phyloP scores from a whole-genome alignment of 768 basidiomycete species.

The Leccinum variicolor region DNA sequence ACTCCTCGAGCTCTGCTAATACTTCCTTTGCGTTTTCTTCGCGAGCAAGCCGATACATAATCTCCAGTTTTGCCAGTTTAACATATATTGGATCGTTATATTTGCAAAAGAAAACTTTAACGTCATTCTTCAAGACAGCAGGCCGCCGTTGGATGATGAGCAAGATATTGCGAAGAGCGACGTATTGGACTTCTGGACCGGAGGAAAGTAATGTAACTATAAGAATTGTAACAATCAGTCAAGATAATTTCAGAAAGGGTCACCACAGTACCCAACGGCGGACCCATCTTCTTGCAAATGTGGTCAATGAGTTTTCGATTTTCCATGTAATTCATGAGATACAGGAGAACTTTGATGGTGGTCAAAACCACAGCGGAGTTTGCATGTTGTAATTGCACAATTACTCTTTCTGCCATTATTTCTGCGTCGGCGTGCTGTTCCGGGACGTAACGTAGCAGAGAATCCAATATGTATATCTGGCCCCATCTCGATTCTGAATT shows the following conservation, averaged over 20 bases:
- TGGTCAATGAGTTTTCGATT: constrained; percentile 80
- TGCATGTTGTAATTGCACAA: constrained; percentile 93
- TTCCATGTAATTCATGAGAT: constrained; percentile 99
- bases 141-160: constrained; percentile 96
- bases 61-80: constrained; percentile 96
- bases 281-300: constrained; percentile 97
- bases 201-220: constrained; percentile 93
- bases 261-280: constrained; percentile 71
- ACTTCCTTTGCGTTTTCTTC: constrained; percentile 93
- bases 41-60: constrained; percentile 97
- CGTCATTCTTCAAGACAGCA: constrained; percentile 90
- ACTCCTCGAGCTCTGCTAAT: constrained; percentile 94
- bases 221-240: constrained; percentile 1
- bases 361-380: constrained; percentile 99
- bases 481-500: constrained; percentile 72
- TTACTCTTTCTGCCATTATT: constrained; percentile 91
- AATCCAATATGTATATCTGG: constrained; percentile 96
- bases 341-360: constrained; percentile 93
- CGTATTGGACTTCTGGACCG: constrained; percentile 98
- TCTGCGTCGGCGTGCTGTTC: constrained; percentile 86
- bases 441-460: constrained; percentile 91
- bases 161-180: constrained; percentile 93
- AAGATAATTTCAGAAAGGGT: background rate
- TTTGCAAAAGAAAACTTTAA: constrained; percentile 99
- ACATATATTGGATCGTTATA: constrained; percentile 99